Evolutionary conservation across 768 basidiomycete genomes (phyloP).

Genomic region (Amanita pseudoporphyria): DNA sequence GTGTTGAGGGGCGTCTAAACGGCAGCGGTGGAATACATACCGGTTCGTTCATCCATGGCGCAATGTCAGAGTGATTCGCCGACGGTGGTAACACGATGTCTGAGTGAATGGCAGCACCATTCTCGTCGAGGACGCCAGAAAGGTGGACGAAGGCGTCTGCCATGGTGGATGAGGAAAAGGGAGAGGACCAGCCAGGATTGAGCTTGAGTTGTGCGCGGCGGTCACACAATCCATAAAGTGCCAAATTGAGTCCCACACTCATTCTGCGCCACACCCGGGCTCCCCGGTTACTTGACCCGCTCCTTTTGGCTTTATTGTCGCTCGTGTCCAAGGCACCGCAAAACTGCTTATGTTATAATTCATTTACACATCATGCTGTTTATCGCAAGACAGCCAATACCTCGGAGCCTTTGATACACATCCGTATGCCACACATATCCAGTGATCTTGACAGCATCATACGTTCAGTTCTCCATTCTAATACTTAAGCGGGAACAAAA

Average conservation of each 20-base stretch:
- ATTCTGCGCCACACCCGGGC: background rate
- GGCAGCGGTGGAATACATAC: background rate
- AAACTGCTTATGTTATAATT: no score
- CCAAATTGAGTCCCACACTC: conserved; percentile 2
- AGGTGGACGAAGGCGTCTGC: conserved; percentile 11
- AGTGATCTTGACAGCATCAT: no score
- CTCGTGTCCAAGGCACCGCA: no score
- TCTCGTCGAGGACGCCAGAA: conserved; percentile 16
- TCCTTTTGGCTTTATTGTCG: no score
- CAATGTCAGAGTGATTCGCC: conserved; percentile 8
- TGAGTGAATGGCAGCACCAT: conserved; percentile 13
- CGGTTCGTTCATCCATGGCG: conserved; percentile 12
- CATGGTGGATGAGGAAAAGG: background rate
- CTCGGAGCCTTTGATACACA: no score
- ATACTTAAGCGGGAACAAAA: no score
- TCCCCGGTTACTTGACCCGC: no score
- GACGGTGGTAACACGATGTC: conserved; percentile 12
- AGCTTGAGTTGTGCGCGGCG: background rate
- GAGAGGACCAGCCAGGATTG: conserved; percentile 1
- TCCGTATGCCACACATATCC: no score
- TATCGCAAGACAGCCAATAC: no score
- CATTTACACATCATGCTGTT: no score
- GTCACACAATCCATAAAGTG: background rate
- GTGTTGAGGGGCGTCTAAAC: background rate
- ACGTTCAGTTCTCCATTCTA: no score